Conservation (phyloP, 495 filamentous ascomycete genomes). For the Aspergillus nidulans region DNA sequence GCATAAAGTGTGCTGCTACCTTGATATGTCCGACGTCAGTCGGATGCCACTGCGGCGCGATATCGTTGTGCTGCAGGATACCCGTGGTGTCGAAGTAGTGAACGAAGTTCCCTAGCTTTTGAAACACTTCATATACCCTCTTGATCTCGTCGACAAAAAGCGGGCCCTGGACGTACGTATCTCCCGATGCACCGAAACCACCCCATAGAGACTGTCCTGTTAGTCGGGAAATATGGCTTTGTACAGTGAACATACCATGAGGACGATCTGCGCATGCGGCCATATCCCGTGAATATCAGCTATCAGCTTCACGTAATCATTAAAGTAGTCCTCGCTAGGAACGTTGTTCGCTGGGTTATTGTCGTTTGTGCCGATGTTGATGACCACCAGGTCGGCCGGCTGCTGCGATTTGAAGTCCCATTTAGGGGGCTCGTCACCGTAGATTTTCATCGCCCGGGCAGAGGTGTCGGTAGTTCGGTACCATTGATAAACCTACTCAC, state of each 20-base stretch:
- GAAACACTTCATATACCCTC: conserved; percentile 51
- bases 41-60: conserved; percentile 57
- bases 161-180: conserved; percentile 49
- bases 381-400: conserved; percentile 60
- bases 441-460: conserved; percentile 43
- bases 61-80: conserved; percentile 66
- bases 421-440: conserved; percentile 50
- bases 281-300: conserved; percentile 56
- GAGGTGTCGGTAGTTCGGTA: conserved; percentile 59
- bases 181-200: conserved; percentile 48
- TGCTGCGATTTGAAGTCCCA: conserved; percentile 58
- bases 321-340: conserved; percentile 45
- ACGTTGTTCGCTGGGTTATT: conserved; percentile 53
- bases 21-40: conserved; percentile 68
- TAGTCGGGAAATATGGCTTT: background rate
- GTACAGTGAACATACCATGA: conserved; percentile 45
- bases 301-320: conserved; percentile 55
- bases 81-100: conserved; percentile 66
- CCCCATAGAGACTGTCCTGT: conserved; percentile 58
- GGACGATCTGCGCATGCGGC: conserved; percentile 58
- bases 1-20: conserved; percentile 59
- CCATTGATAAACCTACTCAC: conserved; percentile 55
- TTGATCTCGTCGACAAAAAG: conserved; percentile 52
- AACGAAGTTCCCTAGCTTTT: conserved; percentile 44
- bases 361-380: conserved; percentile 68